Conservation (phyloP, 2,329 filamentous ascomycete genomes). For the Trichoderma semiorbis region DNA sequence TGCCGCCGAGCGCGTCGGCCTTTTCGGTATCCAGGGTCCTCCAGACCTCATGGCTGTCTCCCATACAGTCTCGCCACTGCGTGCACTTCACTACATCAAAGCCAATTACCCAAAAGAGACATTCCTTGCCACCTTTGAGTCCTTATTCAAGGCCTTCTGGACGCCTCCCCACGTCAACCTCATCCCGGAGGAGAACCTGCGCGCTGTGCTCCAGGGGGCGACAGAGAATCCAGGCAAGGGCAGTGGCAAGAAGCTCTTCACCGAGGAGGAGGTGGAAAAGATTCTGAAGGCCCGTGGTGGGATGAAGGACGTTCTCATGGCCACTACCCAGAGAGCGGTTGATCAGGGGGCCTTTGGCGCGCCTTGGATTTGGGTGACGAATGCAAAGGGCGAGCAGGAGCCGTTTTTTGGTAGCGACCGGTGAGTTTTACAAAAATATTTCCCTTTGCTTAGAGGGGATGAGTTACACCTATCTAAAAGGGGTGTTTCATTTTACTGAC, state of each 20-base stretch:
- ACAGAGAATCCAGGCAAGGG: constrained; percentile 25
- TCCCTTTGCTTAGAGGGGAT: neutral
- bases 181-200: constrained; percentile 53
- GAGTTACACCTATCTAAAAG: neutral
- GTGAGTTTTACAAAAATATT: constrained; percentile 28
- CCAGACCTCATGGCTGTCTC: constrained; percentile 42
- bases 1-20: constrained; percentile 37
- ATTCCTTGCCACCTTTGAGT: constrained; percentile 52
- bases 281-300: constrained; percentile 54
- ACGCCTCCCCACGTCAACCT: constrained; percentile 56
- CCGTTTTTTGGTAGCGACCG: constrained; percentile 77
- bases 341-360: constrained; percentile 69
- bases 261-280: constrained; percentile 46
- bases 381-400: constrained; percentile 55
- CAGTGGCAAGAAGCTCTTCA: constrained; percentile 40
- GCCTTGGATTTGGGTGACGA: constrained; percentile 70
- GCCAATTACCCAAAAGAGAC: constrained; percentile 44
- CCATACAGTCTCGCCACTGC: constrained; percentile 55
- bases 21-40: constrained; percentile 37
- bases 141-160: constrained; percentile 62
- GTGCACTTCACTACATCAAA: constrained; percentile 66
- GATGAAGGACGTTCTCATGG: constrained; percentile 46
- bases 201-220: constrained; percentile 33
- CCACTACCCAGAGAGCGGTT: constrained; percentile 58
- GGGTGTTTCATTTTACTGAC: neutral